These are phyloP conservation scores for Solanum arcanum DNA, from an alignment of 257 asterid genomes.

Conservation along the genomic window DNA sequence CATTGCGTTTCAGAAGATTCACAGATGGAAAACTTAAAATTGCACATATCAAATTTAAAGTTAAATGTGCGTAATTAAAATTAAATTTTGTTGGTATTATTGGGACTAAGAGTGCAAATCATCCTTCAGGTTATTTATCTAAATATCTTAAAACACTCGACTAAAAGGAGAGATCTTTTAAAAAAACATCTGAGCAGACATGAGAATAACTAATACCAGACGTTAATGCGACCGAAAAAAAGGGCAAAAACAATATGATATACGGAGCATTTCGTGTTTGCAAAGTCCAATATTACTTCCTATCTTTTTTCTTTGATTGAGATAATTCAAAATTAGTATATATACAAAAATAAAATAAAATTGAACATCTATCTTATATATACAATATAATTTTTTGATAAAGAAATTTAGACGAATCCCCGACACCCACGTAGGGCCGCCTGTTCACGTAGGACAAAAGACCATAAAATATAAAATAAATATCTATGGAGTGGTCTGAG, in stretches of 20 bases:
- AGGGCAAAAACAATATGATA: not conserved
- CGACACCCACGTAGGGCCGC: accelerated
- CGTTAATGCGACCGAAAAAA: not conserved
- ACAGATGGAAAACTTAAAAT: not conserved
- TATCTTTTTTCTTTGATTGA: too few relatives aligned
- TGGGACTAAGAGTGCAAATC: not conserved
- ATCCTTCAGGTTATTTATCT: not conserved
- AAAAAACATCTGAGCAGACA: not conserved
- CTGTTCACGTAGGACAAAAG: not conserved
- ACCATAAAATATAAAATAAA: not conserved
- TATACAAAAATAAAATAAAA: too few relatives aligned
- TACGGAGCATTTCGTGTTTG: not conserved
- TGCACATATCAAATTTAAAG: not conserved
- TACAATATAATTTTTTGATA: accelerated
- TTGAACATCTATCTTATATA: too few relatives aligned
- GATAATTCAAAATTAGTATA: too few relatives aligned
- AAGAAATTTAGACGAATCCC: accelerated
- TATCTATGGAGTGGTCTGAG: not conserved
- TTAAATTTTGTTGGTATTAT: not conserved
- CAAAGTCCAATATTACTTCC: too few relatives aligned
- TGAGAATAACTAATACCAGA: not conserved
- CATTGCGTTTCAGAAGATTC: not conserved
- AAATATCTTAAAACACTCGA: not conserved
- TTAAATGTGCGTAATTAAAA: not conserved
- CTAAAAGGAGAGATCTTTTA: not conserved